Evolutionary conservation across 164 flowering plant species (phyloP), one percentile per base, ranked within the genome.

Genomic region (Echeveria elegans): DNA sequence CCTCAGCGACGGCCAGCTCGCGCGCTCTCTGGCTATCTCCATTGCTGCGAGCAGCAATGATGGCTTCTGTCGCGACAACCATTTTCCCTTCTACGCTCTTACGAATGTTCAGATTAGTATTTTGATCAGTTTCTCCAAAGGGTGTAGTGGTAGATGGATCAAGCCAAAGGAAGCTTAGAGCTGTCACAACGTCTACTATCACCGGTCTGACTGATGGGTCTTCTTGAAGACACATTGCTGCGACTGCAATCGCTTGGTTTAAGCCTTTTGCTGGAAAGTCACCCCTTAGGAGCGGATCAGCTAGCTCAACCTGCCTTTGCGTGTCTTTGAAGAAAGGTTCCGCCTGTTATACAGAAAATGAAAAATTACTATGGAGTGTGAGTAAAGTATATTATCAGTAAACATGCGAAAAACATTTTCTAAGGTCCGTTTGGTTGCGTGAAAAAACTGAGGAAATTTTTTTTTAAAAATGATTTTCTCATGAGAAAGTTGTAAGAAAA

Each of bases 201-300:
- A 82, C 71, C 1, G 90, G 88, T 16, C 87, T 83, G 3, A 74
- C 81, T 7, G 68, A 32, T 23, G 82, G 71, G 66, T 84, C 87
- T 45, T 83, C 88, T 68, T 83, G 88, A 24, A 85, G 79, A 38
- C 88, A 86, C 88, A 86, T 86, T 37, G 90, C 83, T 28, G 87
- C 87, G 32, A 83, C 77, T 3, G 86, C 88, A 34, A 84, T 84
- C 0, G 86, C 88, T 72, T 86, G 88, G 68, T 82, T 82, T 67
- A 86, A 75, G 28, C 78, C 78, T 41, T 67, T 82, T 31, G 72
- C 77, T 1, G 86, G 84, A 65, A 79, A 84, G 7, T 77, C 62
- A 23, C 74, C 77, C 8, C 75, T n/a, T 50, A 86, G 83, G 48
- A 75, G 77, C 19, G 88, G 88, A 74, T 86, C 90, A 5, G 83